Conservation (phyloP, 164 flowering plant genomes). For the Nymphaea colorata region DNA sequence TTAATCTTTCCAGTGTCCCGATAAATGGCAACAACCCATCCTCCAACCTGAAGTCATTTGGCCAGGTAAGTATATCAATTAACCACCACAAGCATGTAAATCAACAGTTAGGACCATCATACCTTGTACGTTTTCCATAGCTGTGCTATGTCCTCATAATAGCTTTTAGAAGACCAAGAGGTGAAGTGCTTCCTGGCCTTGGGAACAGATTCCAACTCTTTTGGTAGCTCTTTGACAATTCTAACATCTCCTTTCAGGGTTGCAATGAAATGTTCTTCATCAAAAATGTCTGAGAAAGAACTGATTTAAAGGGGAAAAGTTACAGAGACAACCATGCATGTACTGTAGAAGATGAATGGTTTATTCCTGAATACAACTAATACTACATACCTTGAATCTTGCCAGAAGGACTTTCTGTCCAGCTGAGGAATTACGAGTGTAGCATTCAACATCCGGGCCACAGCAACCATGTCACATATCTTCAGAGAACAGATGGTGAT, state of each 20-base stretch:
- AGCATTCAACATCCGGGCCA: conserved; percentile 90
- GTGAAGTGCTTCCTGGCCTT: conserved; percentile 83
- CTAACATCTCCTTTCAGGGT: conserved; percentile 53
- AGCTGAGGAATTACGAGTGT: conserved; percentile 92
- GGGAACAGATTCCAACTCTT: conserved; percentile 59
- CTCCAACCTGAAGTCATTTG: neutral
- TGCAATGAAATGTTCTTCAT: conserved; percentile 75
- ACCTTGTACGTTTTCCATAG: conserved; percentile 80
- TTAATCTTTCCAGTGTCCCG: neutral
- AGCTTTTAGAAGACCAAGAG: conserved; percentile 70
- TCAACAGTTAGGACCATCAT: neutral
- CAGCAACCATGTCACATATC: conserved; percentile 98
- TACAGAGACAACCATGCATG: neutral
- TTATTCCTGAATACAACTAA: neutral
- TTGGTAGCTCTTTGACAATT: conserved; percentile 77
- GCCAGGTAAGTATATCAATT: neutral
- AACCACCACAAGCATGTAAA: neutral
- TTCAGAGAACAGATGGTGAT: conserved; percentile 9
- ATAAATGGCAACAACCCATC: neutral
- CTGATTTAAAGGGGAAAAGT: conserved; percentile 22
- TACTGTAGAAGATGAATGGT: neutral
- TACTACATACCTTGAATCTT: conserved; percentile 67
- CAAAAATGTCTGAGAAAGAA: conserved; percentile 76
- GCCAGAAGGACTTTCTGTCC: conserved; percentile 89
- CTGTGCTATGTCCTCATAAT: conserved; percentile 67